Evolutionary conservation across 1,139 yeast species (phyloP), one percentile per base, ranked within the genome.

Genomic region (Debaryomyces coudertii): DNA sequence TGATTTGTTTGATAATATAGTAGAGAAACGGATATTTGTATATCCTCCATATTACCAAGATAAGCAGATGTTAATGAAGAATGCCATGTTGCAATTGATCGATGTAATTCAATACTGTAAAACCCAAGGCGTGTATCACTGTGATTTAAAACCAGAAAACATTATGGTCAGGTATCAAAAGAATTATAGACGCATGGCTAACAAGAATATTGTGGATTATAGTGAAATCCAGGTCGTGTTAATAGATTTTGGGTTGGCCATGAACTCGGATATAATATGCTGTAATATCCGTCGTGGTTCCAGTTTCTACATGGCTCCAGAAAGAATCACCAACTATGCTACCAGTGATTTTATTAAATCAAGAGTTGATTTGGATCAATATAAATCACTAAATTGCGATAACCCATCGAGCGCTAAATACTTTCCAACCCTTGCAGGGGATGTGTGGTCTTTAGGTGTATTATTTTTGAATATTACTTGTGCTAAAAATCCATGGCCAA

Each of bases 281-380:
- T 82, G 88, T 51, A 87, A 87, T 56, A 82, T 85, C 35, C 90
- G 96, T 52, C 79, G 96, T 50, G 97, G 97, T 0, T 85, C 95
- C 5, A 79, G 89, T 28, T 90, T 87, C 65, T 90, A 90, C 68
- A 90, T 90, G 97, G 89, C 97, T 0, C 97, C 97, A 5, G 97
- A 90, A 65, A 74, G 95, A 61, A 73, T 87, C 18, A 77, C 76
- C 47, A 79, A 80, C 50, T 74, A 62, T 55, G 68, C 65, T 49
- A 68, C 73, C 36, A 68, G 63, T 52, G 58, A 56, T 24, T 50
- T 62, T 23, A 64, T 70, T 36, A 58, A 58, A 36, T 54, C 62
- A 15, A 47, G 62, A 18, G 55, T 73, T 35, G 71, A 73, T 45
- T 62, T 73, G 60, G 49, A 53, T 22, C 63, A 61, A 44, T 71